Conservation (phyloP, 1,139 yeast genomes). For the Candida anutae region DNA sequence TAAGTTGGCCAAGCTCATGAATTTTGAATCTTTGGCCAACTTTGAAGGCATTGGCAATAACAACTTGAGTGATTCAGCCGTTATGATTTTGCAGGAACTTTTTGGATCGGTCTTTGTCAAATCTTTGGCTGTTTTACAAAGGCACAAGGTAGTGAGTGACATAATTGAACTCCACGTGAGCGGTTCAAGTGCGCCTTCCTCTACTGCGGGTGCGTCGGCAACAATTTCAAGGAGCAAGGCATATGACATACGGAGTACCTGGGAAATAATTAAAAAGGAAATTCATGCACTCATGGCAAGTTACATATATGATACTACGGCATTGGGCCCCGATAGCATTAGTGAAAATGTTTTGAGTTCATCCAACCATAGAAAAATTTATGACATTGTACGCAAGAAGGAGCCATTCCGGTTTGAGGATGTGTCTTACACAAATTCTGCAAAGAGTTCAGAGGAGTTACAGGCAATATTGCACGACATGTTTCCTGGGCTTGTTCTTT, state of each 20-base stretch:
- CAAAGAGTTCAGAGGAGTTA: conserved; percentile 35
- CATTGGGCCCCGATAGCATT: conserved; percentile 1
- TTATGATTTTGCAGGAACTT: conserved; percentile 57
- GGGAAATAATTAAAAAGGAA: conserved; percentile 54
- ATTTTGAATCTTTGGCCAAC: conserved; percentile 16
- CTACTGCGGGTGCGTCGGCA: neutral
- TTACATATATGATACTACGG: conserved; percentile 36
- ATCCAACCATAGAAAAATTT: conserved; percentile 7
- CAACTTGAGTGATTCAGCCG: conserved; percentile 39
- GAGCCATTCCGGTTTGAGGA: conserved; percentile 45
- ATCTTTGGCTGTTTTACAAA: conserved; percentile 57
- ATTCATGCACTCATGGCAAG: conserved; percentile 46
- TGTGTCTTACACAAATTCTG: conserved; percentile 27
- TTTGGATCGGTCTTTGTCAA: conserved; percentile 63
- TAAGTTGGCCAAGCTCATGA: conserved; percentile 25
- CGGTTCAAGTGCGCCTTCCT: neutral
- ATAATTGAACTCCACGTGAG: conserved; percentile 22
- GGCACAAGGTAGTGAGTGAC: conserved; percentile 59
- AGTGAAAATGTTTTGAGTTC: conserved; percentile 3
- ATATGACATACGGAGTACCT: conserved; percentile 42
- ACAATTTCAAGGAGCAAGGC: conserved; percentile 1
- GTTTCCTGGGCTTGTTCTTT: conserved; percentile 53
- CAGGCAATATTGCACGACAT: conserved; percentile 44
- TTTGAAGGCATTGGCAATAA: conserved; percentile 18
- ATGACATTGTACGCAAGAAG: conserved; percentile 17